phyloP scores from a whole-genome alignment of 2,329 filamentous ascomycete genomes.

The Lasiodiplodia gonubiensis region DNA sequence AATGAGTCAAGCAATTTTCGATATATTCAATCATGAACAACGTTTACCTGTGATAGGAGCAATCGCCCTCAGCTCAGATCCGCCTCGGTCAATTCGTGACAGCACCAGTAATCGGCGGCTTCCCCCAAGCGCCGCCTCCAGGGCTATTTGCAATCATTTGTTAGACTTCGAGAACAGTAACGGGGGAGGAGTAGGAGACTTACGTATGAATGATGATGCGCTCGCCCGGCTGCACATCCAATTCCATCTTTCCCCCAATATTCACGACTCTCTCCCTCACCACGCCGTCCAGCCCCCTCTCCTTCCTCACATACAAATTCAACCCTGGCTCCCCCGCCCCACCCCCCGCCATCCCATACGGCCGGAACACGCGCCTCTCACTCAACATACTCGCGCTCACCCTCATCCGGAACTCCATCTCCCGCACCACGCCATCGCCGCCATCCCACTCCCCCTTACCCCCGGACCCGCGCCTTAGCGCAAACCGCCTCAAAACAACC shows the following conservation, averaged over 20 bases:
- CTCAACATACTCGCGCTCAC: constrained; percentile 46
- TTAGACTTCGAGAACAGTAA: neutral
- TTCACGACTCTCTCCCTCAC: constrained; percentile 38
- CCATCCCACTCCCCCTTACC: constrained; percentile 35
- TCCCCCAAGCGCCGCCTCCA: constrained; percentile 18
- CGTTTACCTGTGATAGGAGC: no score
- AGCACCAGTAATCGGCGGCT: no score
- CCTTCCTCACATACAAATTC: constrained; percentile 30
- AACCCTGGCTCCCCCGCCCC: constrained; percentile 35
- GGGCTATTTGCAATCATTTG: neutral
- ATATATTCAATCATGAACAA: no score
- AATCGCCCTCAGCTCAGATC: no score
- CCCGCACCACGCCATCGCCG: constrained; percentile 45
- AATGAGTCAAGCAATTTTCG: no score
- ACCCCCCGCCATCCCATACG: constrained; percentile 46
- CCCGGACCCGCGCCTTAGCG: constrained; percentile 39
- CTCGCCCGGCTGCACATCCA: constrained; percentile 43
- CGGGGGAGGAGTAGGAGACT: neutral
- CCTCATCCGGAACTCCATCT: constrained; percentile 44
- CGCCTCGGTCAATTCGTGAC: no score
- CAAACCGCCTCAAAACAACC: constrained; percentile 42
- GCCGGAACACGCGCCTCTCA: constrained; percentile 43
- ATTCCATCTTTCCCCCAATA: constrained; percentile 42
- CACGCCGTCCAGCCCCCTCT: constrained; percentile 36
- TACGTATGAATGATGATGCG: constrained; percentile 18